phyloP scores from a whole-genome alignment of 1,284 basidiomycete genomes.

The Irpex sp. region DNA sequence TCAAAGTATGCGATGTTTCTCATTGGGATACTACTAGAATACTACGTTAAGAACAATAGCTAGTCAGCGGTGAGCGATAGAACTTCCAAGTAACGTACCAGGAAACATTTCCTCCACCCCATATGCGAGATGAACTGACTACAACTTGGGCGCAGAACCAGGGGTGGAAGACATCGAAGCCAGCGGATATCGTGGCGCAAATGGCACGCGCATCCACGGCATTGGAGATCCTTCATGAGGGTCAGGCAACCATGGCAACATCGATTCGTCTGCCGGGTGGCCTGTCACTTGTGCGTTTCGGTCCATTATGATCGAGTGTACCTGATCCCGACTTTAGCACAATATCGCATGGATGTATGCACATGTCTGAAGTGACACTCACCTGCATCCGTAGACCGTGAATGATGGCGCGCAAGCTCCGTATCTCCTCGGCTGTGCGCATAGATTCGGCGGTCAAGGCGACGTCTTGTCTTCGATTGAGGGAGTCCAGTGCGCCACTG shows the following conservation, averaged over 20 bases:
- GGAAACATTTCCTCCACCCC: neutral
- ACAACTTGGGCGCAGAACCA: neutral
- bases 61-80: neutral
- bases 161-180: neutral
- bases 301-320: slow-evolving; percentile 67
- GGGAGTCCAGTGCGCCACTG: slow-evolving; percentile 54
- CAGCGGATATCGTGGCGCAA: neutral
- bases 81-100: neutral
- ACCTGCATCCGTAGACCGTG: slow-evolving; percentile 83
- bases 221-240: neutral
- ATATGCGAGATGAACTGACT: neutral
- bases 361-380: slow-evolving; percentile 15
- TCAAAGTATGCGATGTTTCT: neutral
- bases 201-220: neutral
- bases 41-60: neutral
- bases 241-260: neutral
- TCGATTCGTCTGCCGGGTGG: neutral
- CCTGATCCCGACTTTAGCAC: slow-evolving; percentile 23
- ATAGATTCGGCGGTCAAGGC: slow-evolving; percentile 69
- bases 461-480: slow-evolving; percentile 61
- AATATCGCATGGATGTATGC: neutral
- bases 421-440: slow-evolving; percentile 73
- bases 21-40: neutral
- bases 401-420: slow-evolving; percentile 66
- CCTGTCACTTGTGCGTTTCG: slow-evolving; percentile 45